phyloP scores from a whole-genome alignment of 1,139 yeast genomes.

The Citeromyces hawaiiensis region DNA sequence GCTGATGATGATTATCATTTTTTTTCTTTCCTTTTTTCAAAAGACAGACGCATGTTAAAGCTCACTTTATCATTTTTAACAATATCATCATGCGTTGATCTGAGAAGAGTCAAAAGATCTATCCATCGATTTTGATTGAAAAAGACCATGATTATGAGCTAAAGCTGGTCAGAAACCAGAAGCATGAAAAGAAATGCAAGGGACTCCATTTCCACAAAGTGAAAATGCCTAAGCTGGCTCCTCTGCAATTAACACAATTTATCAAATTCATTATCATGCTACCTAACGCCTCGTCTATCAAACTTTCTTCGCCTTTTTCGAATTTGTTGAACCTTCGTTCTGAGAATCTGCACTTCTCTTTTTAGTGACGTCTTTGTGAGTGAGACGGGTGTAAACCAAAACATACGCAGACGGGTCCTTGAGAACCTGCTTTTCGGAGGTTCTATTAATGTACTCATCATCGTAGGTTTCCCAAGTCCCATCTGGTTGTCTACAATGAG shows the following conservation, averaged over 20 bases:
- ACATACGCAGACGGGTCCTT: conserved; percentile 86
- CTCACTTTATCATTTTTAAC: too few relatives aligned
- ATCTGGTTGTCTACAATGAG: conserved; percentile 86
- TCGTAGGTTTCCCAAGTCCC: conserved; percentile 90
- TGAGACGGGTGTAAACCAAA: conserved; percentile 64
- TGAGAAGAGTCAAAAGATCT: too few relatives aligned
- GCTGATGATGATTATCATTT: too few relatives aligned
- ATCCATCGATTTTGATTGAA: too few relatives aligned
- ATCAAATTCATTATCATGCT: background rate
- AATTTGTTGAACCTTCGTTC: background rate
- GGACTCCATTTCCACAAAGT: too few relatives aligned
- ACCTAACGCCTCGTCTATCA: background rate
- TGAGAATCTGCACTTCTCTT: background rate
- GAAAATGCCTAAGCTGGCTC: too few relatives aligned
- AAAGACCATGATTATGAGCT: too few relatives aligned
- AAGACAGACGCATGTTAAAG: too few relatives aligned
- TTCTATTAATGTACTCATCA: conserved; percentile 73
- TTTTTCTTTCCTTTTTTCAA: too few relatives aligned
- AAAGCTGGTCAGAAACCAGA: too few relatives aligned
- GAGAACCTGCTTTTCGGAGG: conserved; percentile 61
- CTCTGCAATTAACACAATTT: background rate
- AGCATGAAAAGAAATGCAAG: too few relatives aligned
- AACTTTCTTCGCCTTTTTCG: background rate
- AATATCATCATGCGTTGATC: too few relatives aligned
- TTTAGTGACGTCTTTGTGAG: conserved; percentile 23